Evolutionary conservation across 192 early-diverging fungal genomes (phyloP).

Genomic region (Neocallimastix lanati): DNA sequence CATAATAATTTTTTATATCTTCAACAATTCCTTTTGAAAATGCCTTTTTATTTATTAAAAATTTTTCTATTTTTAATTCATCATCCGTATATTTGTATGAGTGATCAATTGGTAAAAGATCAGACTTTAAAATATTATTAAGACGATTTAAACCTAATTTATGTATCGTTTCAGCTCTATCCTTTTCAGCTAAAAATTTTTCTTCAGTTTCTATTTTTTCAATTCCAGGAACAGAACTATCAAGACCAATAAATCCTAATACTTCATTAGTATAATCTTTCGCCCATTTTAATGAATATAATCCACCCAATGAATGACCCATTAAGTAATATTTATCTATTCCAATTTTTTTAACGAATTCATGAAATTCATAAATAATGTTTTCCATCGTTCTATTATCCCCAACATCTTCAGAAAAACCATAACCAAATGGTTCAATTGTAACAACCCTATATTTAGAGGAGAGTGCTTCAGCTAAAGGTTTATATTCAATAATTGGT

Average conservation of each 20-base stretch:
- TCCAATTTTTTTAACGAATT: neutral
- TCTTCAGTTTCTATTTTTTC: no score
- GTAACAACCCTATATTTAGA: neutral
- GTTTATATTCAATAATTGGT: neutral
- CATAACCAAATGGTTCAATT: neutral
- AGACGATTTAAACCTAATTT: no score
- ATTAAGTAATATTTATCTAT: neutral
- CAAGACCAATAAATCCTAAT: neutral
- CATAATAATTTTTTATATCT: no score
- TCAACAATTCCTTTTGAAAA: no score
- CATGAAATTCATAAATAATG: neutral
- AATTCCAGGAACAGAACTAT: neutral
- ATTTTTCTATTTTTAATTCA: no score
- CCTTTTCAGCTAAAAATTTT: no score
- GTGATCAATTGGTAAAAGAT: no score
- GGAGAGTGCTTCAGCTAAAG: neutral
- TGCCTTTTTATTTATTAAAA: no score
- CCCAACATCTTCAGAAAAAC: neutral
- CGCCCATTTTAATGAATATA: neutral
- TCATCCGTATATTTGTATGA: no score
- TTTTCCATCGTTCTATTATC: neutral
- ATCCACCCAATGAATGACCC: neutral
- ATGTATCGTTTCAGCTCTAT: no score
- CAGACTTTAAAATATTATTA: no score
- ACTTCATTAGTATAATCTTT: neutral